Conservation (phyloP, 2,329 filamentous ascomycete genomes). For the Eutypa lata region DNA sequence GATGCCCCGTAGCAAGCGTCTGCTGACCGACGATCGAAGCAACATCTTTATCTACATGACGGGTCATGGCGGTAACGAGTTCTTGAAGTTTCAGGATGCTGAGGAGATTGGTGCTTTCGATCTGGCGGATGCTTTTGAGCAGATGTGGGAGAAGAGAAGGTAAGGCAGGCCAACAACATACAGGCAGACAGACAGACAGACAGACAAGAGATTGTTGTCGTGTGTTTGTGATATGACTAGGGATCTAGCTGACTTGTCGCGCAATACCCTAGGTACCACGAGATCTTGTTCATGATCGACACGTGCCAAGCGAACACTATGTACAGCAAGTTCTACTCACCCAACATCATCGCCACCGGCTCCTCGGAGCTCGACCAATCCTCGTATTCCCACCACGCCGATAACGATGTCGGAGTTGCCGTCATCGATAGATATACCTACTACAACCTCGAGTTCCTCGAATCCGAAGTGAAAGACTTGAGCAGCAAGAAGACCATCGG, state of each 20-base stretch:
- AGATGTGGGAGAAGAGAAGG: constrained; percentile 99
- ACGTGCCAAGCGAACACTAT: constrained; percentile 99
- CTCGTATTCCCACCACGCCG: constrained; percentile 95
- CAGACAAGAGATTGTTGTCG: too few species aligned
- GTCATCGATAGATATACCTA: constrained; percentile 99
- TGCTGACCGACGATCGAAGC: constrained; percentile 91
- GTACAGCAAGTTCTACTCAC: constrained; percentile 97
- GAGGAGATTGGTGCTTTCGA: constrained; percentile 98
- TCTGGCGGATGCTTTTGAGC: constrained; percentile 92
- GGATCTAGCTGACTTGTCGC: neutral
- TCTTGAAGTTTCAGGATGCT: constrained; percentile 96
- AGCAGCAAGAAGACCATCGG: constrained; percentile 86
- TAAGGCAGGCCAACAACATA: too few species aligned
- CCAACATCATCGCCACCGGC: constrained; percentile 97
- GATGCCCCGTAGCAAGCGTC: constrained; percentile 88
- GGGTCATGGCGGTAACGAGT: constrained; percentile 95
- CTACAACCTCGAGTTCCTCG: constrained; percentile 95
- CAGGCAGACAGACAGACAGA: too few species aligned
- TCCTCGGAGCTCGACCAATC: constrained; percentile 94
- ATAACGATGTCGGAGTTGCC: constrained; percentile 95
- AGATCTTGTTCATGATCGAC: constrained; percentile 99
- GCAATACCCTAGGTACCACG: constrained; percentile 67
- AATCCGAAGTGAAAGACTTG: constrained; percentile 82
- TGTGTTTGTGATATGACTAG: too few species aligned
- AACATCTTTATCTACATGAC: constrained; percentile 99